Base-by-base conservation (phyloP, 257 asterid genomes). In the Solanum sejunctum region DNA sequence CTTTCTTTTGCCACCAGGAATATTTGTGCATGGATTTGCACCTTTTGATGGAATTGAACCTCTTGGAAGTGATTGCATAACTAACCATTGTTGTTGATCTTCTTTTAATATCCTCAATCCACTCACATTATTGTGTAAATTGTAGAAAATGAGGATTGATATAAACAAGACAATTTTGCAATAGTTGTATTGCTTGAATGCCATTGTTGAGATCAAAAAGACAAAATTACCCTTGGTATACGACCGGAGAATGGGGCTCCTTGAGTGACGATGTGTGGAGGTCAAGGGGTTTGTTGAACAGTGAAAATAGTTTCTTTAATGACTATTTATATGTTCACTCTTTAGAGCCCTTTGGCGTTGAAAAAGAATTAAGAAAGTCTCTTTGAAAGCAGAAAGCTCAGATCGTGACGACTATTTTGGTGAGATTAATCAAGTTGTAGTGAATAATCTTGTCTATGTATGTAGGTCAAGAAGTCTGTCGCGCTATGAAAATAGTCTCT, bases 21-120 rank as follows among this genome's bases (percentile, higher is more conserved):
- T 88, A 79, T 87, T 87, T 5, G 97, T 91, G 90, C 97, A 93
- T 36, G 97, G 91, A 84, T 85, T 93, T 84, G 86, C 77, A 49
- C 85, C 41, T 10, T 93, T 88, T 18, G 89, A 49, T 0, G 86
- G 88, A 11, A 84, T 90, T 6, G 75, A 43, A 32, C 97, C 97
- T 61, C 89, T 91, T 1, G 93, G 95, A 63, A 93, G 94, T 17
- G 92, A 90, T 63, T 91, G 92, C 28, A 90, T 84, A 0, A 90
- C 63, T 1, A 43, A 72, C 91, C 85, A 85, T 8, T 73, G 82
- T 10, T 79, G 77, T 10, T 79, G 77, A 85, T 90, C 90, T 58
- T 87, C 89, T 43, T 80, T 84, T 23, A 90, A 7, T 7, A 85
- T 86, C 71, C 97, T 89, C 41, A 10, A 54, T 2, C 86, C 95